A percentile compares a stretch with the other conserved stretches of the same genome.
Evolutionary conservation across 345 rosid species (phyloP).

Genomic region (Garcia nutans): DNA sequence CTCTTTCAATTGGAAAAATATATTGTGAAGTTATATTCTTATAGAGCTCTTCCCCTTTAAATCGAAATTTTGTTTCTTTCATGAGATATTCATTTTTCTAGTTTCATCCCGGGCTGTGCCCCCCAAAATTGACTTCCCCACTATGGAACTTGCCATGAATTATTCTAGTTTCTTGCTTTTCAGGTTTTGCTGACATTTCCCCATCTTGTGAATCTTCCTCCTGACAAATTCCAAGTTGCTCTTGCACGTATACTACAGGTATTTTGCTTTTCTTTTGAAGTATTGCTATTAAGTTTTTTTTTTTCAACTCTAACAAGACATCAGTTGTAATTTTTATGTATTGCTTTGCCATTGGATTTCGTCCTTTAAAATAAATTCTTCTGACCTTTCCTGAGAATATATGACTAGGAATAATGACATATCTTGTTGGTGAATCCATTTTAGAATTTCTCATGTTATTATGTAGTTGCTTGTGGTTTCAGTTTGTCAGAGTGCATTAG

Average conservation of each 20-base stretch:
- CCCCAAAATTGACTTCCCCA: not conserved
- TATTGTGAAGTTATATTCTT: not conserved
- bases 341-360: not conserved
- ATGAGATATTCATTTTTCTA: not conserved
- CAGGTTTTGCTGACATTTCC: conserved; percentile 73
- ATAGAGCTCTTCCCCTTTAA: not conserved
- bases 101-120: not conserved
- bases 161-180: conserved; percentile 17
- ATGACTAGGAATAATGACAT: not conserved
- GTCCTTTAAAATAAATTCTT: not conserved
- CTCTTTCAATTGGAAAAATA: not conserved
- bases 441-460: not conserved
- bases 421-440: not conserved
- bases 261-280: conserved; percentile 19
- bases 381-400: not conserved
- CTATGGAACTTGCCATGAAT: conserved; percentile 9
- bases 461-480: not conserved
- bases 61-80: not conserved
- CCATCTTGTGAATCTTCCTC: conserved; percentile 72
- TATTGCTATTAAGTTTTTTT: not conserved
- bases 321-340: no score
- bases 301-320: no score
- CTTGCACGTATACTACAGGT: conserved; percentile 80
- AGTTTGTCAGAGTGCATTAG: not conserved
- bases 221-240: conserved; percentile 77